Conservation (phyloP, 345 rosid genomes). For the Salix udensis region DNA sequence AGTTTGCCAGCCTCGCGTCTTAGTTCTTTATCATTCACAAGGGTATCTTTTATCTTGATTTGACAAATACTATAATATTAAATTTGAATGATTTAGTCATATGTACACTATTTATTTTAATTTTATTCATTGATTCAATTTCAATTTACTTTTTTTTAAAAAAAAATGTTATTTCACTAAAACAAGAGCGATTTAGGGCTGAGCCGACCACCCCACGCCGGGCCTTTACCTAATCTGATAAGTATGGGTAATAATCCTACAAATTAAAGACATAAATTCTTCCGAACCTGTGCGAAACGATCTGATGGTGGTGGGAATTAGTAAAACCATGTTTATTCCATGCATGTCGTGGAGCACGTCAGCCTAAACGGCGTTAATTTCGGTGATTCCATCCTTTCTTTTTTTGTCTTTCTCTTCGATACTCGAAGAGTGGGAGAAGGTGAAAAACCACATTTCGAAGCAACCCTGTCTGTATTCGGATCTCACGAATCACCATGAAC, state of each 20-base stretch:
- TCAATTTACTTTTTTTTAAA: too few species aligned
- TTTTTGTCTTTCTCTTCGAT: conserved; percentile 29
- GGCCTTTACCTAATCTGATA: neutral
- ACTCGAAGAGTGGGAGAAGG: conserved; percentile 36
- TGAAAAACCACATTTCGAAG: conserved; percentile 39
- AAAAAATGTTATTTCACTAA: too few species aligned
- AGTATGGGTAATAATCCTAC: neutral
- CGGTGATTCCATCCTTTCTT: conserved; percentile 60
- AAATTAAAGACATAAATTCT: conserved; percentile 9
- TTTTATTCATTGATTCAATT: too few species aligned
- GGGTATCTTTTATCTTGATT: neutral
- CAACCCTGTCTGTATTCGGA: conserved; percentile 40
- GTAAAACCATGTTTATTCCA: conserved; percentile 2
- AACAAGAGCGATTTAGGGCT: too few species aligned
- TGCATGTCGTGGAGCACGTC: conserved; percentile 21
- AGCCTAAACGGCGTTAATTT: conserved; percentile 71
- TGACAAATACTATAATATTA: too few species aligned
- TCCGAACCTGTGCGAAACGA: conserved; percentile 30
- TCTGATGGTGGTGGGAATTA: neutral
- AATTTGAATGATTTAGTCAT: too few species aligned
- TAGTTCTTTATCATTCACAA: neutral
- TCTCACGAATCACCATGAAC: conserved; percentile 53
- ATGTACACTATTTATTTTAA: too few species aligned
- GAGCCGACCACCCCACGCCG: too few species aligned
- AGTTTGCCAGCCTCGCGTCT: neutral